Conservation (phyloP, 2,329 filamentous ascomycete genomes). For the Myrmaecium sp. region DNA sequence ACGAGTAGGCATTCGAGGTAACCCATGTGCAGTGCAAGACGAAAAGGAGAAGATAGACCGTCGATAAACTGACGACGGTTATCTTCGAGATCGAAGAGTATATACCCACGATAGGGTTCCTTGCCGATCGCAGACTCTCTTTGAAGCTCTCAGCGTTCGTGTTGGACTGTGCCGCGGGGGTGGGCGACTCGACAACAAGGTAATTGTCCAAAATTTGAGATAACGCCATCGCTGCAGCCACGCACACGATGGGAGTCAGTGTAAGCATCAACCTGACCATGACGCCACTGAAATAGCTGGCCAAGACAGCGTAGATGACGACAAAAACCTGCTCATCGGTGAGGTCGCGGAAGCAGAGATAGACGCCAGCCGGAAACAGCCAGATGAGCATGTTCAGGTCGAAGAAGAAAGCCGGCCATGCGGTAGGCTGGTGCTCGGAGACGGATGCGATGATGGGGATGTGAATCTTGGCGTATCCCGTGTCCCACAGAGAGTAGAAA, state of each 20-base stretch:
- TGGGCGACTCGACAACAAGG: slow-evolving; percentile 48
- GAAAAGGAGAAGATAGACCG: slow-evolving; percentile 75
- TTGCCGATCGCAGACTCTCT: slow-evolving; percentile 47
- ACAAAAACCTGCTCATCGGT: slow-evolving; percentile 96
- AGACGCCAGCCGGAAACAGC: slow-evolving; percentile 96
- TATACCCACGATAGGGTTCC: slow-evolving; percentile 63
- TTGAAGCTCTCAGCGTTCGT: slow-evolving; percentile 29
- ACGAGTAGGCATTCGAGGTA: slow-evolving; percentile 96
- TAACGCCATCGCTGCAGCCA: slow-evolving; percentile 74
- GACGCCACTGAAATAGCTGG: slow-evolving; percentile 95
- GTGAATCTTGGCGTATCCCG: slow-evolving; percentile 95
- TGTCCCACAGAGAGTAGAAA: slow-evolving; percentile 99
- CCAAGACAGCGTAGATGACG: slow-evolving; percentile 90
- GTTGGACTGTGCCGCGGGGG: slow-evolving; percentile 29
- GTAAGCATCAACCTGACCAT: slow-evolving; percentile 99
- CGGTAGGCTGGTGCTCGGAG: slow-evolving; percentile 95
- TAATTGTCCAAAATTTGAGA: slow-evolving; percentile 84
- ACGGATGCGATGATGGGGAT: slow-evolving; percentile 99
- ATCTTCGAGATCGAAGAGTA: slow-evolving; percentile 67
- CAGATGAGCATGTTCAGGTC: slow-evolving; percentile 96
- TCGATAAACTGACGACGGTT: slow-evolving; percentile 54
- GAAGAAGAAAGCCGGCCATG: slow-evolving; percentile 99
- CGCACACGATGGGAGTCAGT: slow-evolving; percentile 87
- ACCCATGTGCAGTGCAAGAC: slow-evolving; percentile 99
- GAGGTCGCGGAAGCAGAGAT: slow-evolving; percentile 90